Percentiles rank a stretch among this genome's conserved stretches.
Evolutionary conservation across 1,284 basidiomycete genomes (phyloP).

Genomic region (Mycosarcoma maydis): DNA sequence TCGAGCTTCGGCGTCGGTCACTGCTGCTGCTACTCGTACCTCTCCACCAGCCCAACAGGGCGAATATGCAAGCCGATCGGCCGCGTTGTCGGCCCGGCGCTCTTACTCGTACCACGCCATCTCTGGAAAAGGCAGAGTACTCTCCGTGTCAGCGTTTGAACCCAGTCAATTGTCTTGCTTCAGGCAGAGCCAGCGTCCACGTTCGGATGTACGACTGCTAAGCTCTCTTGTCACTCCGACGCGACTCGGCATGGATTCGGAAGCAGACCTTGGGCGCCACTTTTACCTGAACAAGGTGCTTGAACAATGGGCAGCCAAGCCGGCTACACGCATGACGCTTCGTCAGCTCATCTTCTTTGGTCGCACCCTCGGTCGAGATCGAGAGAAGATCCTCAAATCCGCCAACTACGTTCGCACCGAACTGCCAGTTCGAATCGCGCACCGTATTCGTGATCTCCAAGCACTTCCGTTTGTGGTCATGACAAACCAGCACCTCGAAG

Average conservation of each 20-base stretch:
- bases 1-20: background rate
- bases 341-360: conserved; percentile 77
- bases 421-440: conserved; percentile 85
- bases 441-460: conserved; percentile 86
- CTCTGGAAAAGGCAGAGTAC: conserved; percentile 20
- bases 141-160: background rate
- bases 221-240: conserved; percentile 1
- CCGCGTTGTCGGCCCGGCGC: conserved; percentile 2
- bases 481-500: conserved; percentile 82
- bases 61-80: conserved; percentile 7
- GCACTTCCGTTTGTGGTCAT: conserved; percentile 86
- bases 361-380: conserved; percentile 48
- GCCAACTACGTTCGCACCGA: conserved; percentile 90
- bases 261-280: conserved; percentile 68
- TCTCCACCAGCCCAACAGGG: background rate
- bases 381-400: conserved; percentile 68
- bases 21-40: background rate
- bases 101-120: background rate
- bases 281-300: conserved; percentile 87
- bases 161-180: too few relatives aligned
- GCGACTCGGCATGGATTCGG: conserved; percentile 28
- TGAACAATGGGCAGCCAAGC: conserved; percentile 80
- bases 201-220: too few relatives aligned
- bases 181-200: too few relatives aligned
- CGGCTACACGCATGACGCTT: conserved; percentile 78